Evolutionary conservation across 2,329 filamentous ascomycete genomes (phyloP), one percentile per base, ranked within the genome.

Genomic region (Exophiala alcalophila): DNA sequence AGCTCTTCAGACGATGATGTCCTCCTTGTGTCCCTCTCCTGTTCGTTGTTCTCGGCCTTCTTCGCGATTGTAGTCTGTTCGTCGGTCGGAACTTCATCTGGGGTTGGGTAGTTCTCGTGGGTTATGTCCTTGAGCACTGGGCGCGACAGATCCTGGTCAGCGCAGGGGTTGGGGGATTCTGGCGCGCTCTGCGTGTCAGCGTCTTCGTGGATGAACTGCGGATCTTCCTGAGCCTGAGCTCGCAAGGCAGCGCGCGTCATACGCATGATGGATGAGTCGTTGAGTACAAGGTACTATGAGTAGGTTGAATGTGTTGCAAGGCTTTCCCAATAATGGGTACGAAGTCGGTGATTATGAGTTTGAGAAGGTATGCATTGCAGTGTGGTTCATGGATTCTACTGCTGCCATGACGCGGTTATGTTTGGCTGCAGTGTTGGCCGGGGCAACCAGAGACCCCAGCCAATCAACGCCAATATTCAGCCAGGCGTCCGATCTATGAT

Each of bases 201-300:
- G 34, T 54, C 51, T 34, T 52, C 45, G 40, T 54, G 49, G 23
- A 54, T 54, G 16, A 42, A 19, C 12, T 46, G 36, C 5, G 31
- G 18, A 7, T 50, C 40, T 19, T 53, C 47, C 8, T 53, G 44
- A 43, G 44, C 40, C 38, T 56, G 53, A 33, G 55, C 55, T 36
- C 53, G 52, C 12, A 56, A 35, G 19, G 55, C 55, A 14, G 55
- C 55, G 37, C 55, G 47, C 27, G 55, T 57, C 39, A 56, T 50
- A 40, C 55, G 55, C 54, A 54, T 54, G 28, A 16, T 52, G 38
- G 30, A 39, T 31, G 18, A 12, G n/a, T n/a, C n/a, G n/a, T n/a
- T n/a, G n/a, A n/a, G n/a, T n/a, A n/a, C n/a, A n/a, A n/a, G n/a
- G n/a, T n/a, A n/a, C n/a, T n/a, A n/a, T n/a, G n/a, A n/a, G n/a